Conservation (phyloP, 495 filamentous ascomycete genomes). For the Aspergillus coremiiformis region DNA sequence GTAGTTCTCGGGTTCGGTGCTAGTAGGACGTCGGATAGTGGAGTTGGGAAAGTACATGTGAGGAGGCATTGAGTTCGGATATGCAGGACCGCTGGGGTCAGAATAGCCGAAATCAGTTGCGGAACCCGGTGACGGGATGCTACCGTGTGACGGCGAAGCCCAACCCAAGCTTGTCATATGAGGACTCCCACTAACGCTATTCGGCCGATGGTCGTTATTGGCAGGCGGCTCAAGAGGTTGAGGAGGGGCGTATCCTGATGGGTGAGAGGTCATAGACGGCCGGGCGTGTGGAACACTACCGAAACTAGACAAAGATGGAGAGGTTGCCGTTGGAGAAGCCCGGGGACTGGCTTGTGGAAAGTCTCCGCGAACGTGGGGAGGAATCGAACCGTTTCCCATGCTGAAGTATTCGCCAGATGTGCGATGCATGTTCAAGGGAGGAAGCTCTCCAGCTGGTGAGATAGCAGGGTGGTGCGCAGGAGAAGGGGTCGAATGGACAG, state of each 20-base stretch:
- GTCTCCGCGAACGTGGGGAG: constrained; percentile 75
- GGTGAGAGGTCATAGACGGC: constrained; percentile 73
- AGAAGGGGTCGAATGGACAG: constrained; percentile 81
- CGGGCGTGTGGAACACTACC: constrained; percentile 48
- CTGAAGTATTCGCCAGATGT: constrained; percentile 56
- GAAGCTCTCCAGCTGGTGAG: constrained; percentile 71
- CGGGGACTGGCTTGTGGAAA: constrained; percentile 68
- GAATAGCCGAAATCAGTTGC: constrained; percentile 61
- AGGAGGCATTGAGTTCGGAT: constrained; percentile 49
- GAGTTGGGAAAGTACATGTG: constrained; percentile 58
- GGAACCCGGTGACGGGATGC: constrained; percentile 59
- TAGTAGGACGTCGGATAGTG: constrained; percentile 59
- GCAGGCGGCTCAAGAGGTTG: constrained; percentile 83
- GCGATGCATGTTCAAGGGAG: constrained; percentile 65
- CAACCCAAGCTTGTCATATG: constrained; percentile 67
- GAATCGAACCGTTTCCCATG: constrained; percentile 60
- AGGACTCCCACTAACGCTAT: constrained; percentile 61
- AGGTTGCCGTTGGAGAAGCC: constrained; percentile 55
- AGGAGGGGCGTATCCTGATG: constrained; percentile 69
- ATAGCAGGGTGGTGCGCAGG: constrained; percentile 71
- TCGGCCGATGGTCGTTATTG: constrained; percentile 62
- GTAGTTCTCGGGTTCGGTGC: constrained; percentile 63
- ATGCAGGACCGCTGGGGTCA: constrained; percentile 54
- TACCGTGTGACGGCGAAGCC: constrained; percentile 62
- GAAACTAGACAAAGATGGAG: constrained; percentile 52